A percentile compares a stretch with the other conserved stretches of the same genome.
These are phyloP conservation scores for Suillus subaureus DNA, from an alignment of 768 basidiomycete genomes.

Conservation along the genomic window DNA sequence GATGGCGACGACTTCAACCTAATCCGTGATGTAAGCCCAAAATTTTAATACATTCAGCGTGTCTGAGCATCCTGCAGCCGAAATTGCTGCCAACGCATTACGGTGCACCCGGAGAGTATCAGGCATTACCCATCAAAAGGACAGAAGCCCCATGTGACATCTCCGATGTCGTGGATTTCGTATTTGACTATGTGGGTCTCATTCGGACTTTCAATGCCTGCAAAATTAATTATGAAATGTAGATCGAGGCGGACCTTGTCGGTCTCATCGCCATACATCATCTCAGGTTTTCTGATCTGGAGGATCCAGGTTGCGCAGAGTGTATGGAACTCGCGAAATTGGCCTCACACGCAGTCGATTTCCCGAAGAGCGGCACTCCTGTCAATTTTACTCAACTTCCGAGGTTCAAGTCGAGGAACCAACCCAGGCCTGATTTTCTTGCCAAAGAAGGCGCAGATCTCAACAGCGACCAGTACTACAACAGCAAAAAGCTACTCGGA, in stretches of 20 bases:
- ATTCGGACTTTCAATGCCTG: not conserved
- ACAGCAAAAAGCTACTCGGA: conserved; percentile 46
- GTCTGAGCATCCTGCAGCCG: conserved; percentile 25
- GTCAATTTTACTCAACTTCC: conserved; percentile 41
- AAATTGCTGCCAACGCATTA: conserved; percentile 30
- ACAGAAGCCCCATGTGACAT: conserved; percentile 38
- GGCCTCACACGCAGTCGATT: conserved; percentile 52
- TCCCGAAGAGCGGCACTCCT: conserved; percentile 46
- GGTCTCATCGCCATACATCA: conserved; percentile 45
- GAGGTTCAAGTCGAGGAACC: conserved; percentile 15
- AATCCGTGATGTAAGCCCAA: conserved; percentile 41
- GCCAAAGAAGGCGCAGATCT: conserved; percentile 40
- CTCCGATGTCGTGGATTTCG: conserved; percentile 48
- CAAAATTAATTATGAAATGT: conserved; percentile 9
- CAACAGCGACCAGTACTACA: conserved; percentile 34
- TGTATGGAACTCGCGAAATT: conserved; percentile 46
- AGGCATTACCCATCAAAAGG: conserved; percentile 35
- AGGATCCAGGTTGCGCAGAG: conserved; percentile 34
- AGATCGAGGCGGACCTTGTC: conserved; percentile 42
- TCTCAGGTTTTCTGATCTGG: conserved; percentile 45
- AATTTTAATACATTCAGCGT: conserved; percentile 1
- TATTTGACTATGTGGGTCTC: conserved; percentile 46
- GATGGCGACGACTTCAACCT: conserved; percentile 56
- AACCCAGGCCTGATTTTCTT: conserved; percentile 44
- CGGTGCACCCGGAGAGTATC: conserved; percentile 41